Conservation (phyloP, 1,284 basidiomycete genomes). For the Cutaneotrichosporon sp. region DNA sequence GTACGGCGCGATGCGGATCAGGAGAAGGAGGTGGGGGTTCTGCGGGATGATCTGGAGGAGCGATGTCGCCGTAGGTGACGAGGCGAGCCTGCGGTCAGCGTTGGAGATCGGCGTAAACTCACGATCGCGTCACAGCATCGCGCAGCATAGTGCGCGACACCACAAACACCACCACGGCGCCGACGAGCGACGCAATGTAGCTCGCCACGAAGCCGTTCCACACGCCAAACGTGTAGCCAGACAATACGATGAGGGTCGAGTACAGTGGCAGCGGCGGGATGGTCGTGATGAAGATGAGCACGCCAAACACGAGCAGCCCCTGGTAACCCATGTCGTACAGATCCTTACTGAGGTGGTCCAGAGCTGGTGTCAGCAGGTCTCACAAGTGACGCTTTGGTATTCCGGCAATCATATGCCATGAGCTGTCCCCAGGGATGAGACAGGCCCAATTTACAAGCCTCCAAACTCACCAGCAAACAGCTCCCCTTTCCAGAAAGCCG, state of each 20-base stretch:
- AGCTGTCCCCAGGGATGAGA: not conserved
- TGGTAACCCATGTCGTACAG: conserved; percentile 44
- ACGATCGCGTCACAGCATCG: conserved; percentile 45
- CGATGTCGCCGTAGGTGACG: conserved; percentile 43
- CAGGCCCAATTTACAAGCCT: not conserved
- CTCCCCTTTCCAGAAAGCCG: conserved; percentile 47
- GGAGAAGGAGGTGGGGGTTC: conserved; percentile 55
- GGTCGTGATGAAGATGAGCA: conserved; percentile 51
- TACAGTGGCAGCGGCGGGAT: conserved; percentile 57
- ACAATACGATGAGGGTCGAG: conserved; percentile 57
- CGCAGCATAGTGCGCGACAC: conserved; percentile 46
- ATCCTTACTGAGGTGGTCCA: conserved; percentile 46
- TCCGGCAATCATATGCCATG: not conserved
- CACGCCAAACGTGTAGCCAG: conserved; percentile 57
- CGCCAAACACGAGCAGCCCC: conserved; percentile 49
- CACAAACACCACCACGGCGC: conserved; percentile 56
- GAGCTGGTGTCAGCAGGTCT: conserved; percentile 29
- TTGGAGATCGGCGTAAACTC: conserved; percentile 16
- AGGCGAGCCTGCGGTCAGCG: conserved; percentile 33
- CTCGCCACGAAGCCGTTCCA: conserved; percentile 56
- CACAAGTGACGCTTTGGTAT: not conserved
- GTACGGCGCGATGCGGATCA: conserved; percentile 57
- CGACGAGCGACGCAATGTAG: conserved; percentile 55
- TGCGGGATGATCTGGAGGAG: conserved; percentile 48
- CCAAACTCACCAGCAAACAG: conserved; percentile 44